phyloP scores from a whole-genome alignment of 306 rosid species.

The Ceratonia siliqua region DNA sequence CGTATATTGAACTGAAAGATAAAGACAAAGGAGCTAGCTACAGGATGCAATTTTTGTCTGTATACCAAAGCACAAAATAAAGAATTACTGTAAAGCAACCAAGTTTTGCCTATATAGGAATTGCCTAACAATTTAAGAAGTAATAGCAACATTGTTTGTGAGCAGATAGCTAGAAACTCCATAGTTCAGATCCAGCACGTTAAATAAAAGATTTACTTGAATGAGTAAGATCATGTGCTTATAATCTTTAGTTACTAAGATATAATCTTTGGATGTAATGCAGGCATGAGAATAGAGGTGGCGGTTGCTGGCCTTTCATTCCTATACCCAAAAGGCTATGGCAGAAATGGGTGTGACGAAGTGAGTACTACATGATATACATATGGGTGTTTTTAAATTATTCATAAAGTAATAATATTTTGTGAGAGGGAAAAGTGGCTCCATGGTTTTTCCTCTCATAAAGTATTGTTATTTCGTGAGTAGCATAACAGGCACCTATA shows the following conservation, averaged over 20 bases:
- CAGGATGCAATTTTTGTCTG: conserved; percentile 1
- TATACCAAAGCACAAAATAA: background rate
- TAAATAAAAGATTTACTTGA: background rate
- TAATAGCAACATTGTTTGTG: background rate
- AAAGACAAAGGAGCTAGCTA: background rate
- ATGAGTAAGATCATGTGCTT: background rate
- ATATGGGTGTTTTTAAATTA: too few species aligned
- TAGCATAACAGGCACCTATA: too few species aligned
- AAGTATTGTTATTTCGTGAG: too few species aligned
- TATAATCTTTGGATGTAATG: conserved; percentile 23
- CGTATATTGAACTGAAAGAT: background rate
- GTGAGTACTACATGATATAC: background rate
- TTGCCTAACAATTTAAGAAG: background rate
- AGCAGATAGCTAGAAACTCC: background rate
- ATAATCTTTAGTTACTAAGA: background rate
- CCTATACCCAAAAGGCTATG: conserved; percentile 31
- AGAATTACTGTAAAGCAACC: background rate
- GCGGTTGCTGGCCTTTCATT: conserved; percentile 48
- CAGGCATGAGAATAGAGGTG: conserved; percentile 49
- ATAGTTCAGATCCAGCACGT: background rate
- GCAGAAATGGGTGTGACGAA: conserved; percentile 32
- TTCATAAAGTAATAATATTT: too few species aligned
- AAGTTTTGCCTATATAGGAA: background rate
- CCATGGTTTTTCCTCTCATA: too few species aligned
- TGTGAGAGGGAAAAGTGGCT: too few species aligned